Base-by-base conservation (phyloP, 108 stramenopile genomes). In the Pseudonitzschia multistriata region DNA sequence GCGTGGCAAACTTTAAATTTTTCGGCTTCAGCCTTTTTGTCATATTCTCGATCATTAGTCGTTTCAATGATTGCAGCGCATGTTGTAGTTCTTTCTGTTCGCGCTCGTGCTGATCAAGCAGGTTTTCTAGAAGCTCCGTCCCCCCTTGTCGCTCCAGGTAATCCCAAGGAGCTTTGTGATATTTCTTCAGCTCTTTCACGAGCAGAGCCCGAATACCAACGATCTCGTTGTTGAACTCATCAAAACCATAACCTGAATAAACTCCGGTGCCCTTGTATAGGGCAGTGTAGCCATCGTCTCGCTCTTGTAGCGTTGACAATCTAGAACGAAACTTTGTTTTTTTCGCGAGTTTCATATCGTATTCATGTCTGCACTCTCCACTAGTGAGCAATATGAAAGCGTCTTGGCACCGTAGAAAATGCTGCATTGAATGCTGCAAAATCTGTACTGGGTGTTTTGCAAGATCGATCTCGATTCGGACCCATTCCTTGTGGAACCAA, bases 361-460 rank as follows among this genome's bases (percentile, higher is more conserved):
- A 68, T 17, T 49, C 56, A 68, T 91, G 88, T 15, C 92, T 81
- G 49, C 92, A 89, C 61, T 94, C 92, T 30, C 92, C 92, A 66
- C 85, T 85, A 50, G 84, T 81, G 42, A 87, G 52, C 62, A 94
- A 60, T 10, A 91, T 80, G 24, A 91, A 72, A 42, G 87, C 88
- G 82, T 94, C 92, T 52, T 85, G 79, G 33, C 87, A 67, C 19
- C 87, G 74, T 22, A 94, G 45, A 68, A 85, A 81, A 21, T 71
- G 50, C 34, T 72, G 29, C 25, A 86, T 66, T 0, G 80, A 49
- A 48, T 80, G 79, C 42, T 69, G 42, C 49, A 85, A 68, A 24
- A 80, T 75, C 13, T 54, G 37, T 35, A 69, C 50, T 7, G 68
- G 55, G 14, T 33, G 42, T 28, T 56, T 40, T 10, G 24, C 55